Evolutionary conservation across 345 rosid species (phyloP), one percentile per base, ranked within the genome.

Genomic region (Leavenworthia alabamica): DNA sequence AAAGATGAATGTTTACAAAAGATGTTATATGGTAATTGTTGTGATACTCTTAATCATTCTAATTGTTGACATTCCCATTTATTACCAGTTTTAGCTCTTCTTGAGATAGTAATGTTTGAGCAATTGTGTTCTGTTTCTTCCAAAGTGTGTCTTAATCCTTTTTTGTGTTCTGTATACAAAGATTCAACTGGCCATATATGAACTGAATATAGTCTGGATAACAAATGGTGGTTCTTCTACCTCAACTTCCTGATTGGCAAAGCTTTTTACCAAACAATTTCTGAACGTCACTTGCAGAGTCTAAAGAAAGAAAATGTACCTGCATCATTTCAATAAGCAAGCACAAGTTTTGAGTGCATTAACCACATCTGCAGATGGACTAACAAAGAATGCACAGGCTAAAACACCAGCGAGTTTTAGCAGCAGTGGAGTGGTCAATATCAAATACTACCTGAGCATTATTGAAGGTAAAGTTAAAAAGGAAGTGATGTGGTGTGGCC

Each of bases 281-380:
- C 69, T 92, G 95, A 11, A 89, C 84, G 57, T 89, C 88, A 3
- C 22, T 64, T 5, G 27, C 11, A 40, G 40, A 63, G 55, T 24
- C 33, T 4, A 53, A 44, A 17, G 5, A 29, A 63, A 56, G 31
- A 8, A 43, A 60, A 54, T 37, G 6, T 79, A 92, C 98, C 98
- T 86, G 96, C 96, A 92, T 29, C 81, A 89, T 74, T 81, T 85
- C 56, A 92, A 60, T 60, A 92, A 82, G 81, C 98, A 92, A 40
- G 90, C 44, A 60, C 98, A 92, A 27, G 98, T 92, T 73, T 89
- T 92, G 67, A 92, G 90, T 13, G 98, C 89, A 73, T 92, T 96
- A 61, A 79, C 88, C 10, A 95, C 98, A 12, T 76, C 81, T 9
- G 95, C 97, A 53, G 97, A 86, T 37, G 98, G 98, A 73, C 81